phyloP scores from a whole-genome alignment of 2,329 filamentous ascomycete species.

The Colletotrichum sp. region DNA sequence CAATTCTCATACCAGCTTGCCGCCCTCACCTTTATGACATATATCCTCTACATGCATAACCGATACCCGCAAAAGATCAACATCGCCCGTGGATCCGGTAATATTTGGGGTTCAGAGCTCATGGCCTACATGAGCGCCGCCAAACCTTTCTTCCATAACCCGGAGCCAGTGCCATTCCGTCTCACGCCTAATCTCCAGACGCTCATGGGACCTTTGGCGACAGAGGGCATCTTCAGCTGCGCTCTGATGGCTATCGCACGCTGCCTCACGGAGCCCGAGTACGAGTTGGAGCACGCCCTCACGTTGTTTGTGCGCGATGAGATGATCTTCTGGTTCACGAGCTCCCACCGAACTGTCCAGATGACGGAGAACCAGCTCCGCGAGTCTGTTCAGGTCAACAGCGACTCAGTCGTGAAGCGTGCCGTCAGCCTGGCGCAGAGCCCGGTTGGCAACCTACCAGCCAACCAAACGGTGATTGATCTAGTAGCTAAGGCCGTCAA shows the following conservation, averaged over 20 bases:
- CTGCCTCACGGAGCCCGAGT: conserved; percentile 86
- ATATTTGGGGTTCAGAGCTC: conserved; percentile 95
- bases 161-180: conserved; percentile 95
- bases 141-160: conserved; percentile 92
- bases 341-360: conserved; percentile 68
- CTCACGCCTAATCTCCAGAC: conserved; percentile 96
- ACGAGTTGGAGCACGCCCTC: conserved; percentile 93
- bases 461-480: conserved; percentile 97
- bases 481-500: conserved; percentile 91
- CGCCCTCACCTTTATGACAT: conserved; percentile 96
- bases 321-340: conserved; percentile 96
- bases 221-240: conserved; percentile 95
- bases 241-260: conserved; percentile 96
- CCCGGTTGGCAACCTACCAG: conserved; percentile 82
- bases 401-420: conserved; percentile 89
- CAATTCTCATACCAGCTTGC: conserved; percentile 97
- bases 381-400: conserved; percentile 84
- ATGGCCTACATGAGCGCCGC: conserved; percentile 86
- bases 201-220: conserved; percentile 93
- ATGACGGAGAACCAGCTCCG: conserved; percentile 69
- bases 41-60: conserved; percentile 96
- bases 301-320: conserved; percentile 96
- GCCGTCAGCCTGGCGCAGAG: conserved; percentile 83
- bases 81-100: conserved; percentile 85
- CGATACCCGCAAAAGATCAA: conserved; percentile 95